Base-by-base conservation (phyloP, 2,329 filamentous ascomycete genomes). In the Fusarium aywerte region DNA sequence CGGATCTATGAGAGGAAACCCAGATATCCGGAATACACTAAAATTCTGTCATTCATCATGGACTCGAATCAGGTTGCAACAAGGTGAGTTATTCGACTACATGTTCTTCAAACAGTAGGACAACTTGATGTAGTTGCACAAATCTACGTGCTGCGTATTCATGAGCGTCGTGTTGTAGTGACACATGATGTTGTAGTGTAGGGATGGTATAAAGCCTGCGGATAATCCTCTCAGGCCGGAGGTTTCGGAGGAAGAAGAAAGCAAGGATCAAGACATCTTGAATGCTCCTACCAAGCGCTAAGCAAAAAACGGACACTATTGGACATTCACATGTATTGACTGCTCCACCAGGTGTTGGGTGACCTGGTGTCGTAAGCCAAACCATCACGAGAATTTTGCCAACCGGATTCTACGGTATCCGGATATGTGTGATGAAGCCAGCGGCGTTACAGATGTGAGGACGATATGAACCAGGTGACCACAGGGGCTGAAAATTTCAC, bases 311-410 rank as follows among this genome's bases (percentile, higher is more conserved):
- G 65, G 49, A 12, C 39, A 33, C 25, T 64, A 64, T 52, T 63
- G 51, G 60, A 47, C 65, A 69, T 68, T 52, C 42, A 33, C 42
- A 49, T 39, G 47, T 50, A 23, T 43, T 68, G 51, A 51, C 40
- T 49, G 44, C 65, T 68, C 65, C 65, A 69, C 65, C 45, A 23
- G 29, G 36, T 62, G 39, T 31, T 66, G 50, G 38, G 35, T 38
- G 42, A 33, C 35, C 36, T 62, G 18, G 31, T 47, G 51, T 51
- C 55, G 55, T 51, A 58, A 66, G 65, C 29, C 35, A 51, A 15
- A 31, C 62, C 29, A 45, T 61, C 27, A 39, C 36, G 23, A 23
- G 36, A 63, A 36, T 35, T 31, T 25, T 16, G 32, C 35, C 49
- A 39, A 23, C 59, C 49, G 49, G 53, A 18, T 32, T 29, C 50